phyloP scores from a whole-genome alignment of 2,329 filamentous ascomycete species.

The Fusarium lateritium region DNA sequence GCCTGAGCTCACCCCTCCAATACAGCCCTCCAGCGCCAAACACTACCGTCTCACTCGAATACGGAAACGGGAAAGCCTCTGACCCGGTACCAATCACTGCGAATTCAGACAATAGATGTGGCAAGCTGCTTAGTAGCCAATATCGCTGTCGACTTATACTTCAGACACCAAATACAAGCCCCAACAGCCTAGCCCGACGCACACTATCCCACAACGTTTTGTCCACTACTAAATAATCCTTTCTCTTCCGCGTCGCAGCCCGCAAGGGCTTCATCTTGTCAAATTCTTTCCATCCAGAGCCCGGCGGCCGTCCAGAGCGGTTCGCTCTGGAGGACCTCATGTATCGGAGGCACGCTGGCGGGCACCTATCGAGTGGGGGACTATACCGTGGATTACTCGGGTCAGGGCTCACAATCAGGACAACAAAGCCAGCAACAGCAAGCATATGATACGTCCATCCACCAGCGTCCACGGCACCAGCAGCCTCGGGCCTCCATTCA shows the following conservation, averaged over 20 bases:
- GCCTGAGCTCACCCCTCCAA: slow-evolving; percentile 42
- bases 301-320: slow-evolving; percentile 81
- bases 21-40: slow-evolving; percentile 44
- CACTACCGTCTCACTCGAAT: slow-evolving; percentile 46
- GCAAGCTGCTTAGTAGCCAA: slow-evolving; percentile 44
- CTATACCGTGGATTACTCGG: slow-evolving; percentile 82
- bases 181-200: slow-evolving; percentile 41
- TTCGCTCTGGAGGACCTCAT: slow-evolving; percentile 84
- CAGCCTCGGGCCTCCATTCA: slow-evolving; percentile 65
- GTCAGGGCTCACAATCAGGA: slow-evolving; percentile 76
- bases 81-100: slow-evolving; percentile 46
- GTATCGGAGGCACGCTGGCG: slow-evolving; percentile 79
- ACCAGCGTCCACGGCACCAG: slow-evolving; percentile 54
- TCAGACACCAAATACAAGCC: slow-evolving; percentile 40
- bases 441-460: slow-evolving; percentile 68
- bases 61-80: slow-evolving; percentile 51
- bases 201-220: slow-evolving; percentile 49
- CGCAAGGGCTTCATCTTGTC: slow-evolving; percentile 67
- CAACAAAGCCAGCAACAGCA: slow-evolving; percentile 76
- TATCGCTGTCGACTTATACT: slow-evolving; percentile 49
- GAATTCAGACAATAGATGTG: slow-evolving; percentile 46
- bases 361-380: slow-evolving; percentile 80
- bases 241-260: slow-evolving; percentile 61
- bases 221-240: slow-evolving; percentile 41
- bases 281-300: slow-evolving; percentile 73